Conservation (phyloP, 768 basidiomycete species). For the Nevesoporus exiguus region DNA sequence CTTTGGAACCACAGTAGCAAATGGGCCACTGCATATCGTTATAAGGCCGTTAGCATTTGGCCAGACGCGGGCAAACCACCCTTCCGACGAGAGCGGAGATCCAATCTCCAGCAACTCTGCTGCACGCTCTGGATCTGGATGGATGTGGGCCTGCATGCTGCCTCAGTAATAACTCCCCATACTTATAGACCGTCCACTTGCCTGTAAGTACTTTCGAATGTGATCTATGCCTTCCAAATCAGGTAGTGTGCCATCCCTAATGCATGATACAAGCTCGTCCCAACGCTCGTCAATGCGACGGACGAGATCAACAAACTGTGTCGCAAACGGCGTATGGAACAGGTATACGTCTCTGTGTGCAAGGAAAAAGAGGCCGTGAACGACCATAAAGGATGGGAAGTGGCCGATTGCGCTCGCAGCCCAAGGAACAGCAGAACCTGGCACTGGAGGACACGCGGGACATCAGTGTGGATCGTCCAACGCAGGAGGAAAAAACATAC, state of each 20-base stretch:
- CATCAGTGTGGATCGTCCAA: background rate
- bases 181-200: background rate
- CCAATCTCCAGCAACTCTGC: constrained; percentile 17
- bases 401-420: constrained; percentile 13
- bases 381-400: constrained; percentile 17
- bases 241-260: constrained; percentile 15
- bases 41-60: background rate
- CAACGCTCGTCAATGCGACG: constrained; percentile 15
- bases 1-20: constrained; percentile 11
- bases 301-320: constrained; percentile 15
- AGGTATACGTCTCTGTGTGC: background rate
- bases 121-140: constrained; percentile 16
- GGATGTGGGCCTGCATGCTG: constrained; percentile 4
- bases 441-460: constrained; percentile 3
- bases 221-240: constrained; percentile 8
- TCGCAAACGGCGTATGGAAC: background rate
- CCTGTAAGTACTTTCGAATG: constrained; percentile 15
- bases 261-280: constrained; percentile 15
- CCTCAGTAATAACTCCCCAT: background rate
- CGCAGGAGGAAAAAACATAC: background rate
- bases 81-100: constrained; percentile 7
- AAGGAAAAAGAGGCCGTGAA: constrained; percentile 22
- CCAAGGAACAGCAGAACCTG: constrained; percentile 11
- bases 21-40: constrained; percentile 12
- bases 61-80: constrained; percentile 20